These are phyloP conservation scores for Centella asiatica DNA, from an alignment of 129 eudicot species.

Conservation along the genomic window DNA sequence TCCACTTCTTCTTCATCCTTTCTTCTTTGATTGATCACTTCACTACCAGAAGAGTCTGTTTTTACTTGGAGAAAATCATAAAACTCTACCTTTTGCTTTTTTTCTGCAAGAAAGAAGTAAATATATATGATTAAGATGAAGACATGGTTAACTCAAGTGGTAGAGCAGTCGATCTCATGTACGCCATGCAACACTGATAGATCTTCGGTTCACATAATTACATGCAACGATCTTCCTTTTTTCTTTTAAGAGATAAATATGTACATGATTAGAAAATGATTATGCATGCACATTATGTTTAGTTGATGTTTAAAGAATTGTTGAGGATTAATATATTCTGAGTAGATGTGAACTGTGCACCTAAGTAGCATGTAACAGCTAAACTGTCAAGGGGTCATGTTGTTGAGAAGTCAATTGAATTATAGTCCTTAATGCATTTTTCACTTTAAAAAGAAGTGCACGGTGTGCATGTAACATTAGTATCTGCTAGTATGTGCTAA, in stretches of 20 bases:
- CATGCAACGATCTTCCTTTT: no score
- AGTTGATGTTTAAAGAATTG: not conserved
- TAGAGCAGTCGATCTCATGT: no score
- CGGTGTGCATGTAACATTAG: no score
- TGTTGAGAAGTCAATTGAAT: not conserved
- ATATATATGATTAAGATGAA: not conserved
- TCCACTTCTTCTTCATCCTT: constrained; percentile 42
- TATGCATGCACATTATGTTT: not conserved
- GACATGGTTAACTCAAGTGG: no score
- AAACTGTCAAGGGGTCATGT: not conserved
- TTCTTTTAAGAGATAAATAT: no score
- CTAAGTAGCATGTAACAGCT: not conserved
- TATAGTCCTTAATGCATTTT: no score
- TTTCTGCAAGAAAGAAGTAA: constrained; percentile 20
- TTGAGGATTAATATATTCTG: not conserved
- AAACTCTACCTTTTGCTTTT: constrained; percentile 36
- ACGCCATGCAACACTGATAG: no score
- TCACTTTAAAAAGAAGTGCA: no score
- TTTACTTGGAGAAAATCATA: constrained; percentile 70
- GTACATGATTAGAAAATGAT: not conserved
- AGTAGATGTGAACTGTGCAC: not conserved
- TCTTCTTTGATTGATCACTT: constrained; percentile 48
- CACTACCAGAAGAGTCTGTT: constrained; percentile 52
- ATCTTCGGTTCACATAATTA: no score
- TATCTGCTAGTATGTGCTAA: no score